phyloP scores from a whole-genome alignment of 805 yeast species.

The Allodekkera sacchari region DNA sequence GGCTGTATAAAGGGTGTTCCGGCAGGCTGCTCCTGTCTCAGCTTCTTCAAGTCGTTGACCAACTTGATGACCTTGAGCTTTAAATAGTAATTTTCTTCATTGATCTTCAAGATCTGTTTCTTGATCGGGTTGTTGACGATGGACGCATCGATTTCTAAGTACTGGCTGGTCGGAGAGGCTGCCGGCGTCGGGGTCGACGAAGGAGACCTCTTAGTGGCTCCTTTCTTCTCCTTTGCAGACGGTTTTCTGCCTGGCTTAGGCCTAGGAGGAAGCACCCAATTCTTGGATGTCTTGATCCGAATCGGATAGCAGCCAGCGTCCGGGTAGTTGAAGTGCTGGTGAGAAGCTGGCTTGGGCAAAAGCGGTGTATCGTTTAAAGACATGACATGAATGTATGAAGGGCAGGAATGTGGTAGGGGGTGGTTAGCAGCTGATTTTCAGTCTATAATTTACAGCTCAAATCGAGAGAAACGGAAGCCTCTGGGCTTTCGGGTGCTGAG shows the following conservation, averaged over 20 bases:
- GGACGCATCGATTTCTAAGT: slow-evolving; percentile 13
- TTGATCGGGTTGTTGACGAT: slow-evolving; percentile 27
- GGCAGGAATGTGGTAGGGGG: no score
- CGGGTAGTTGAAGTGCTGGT: not conserved
- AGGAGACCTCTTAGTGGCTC: not conserved
- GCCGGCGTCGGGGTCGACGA: not conserved
- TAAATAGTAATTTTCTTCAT: slow-evolving; percentile 35
- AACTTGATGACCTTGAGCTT: slow-evolving; percentile 36
- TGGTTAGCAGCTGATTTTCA: no score
- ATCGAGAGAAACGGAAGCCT: no score
- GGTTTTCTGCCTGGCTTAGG: slow-evolving; percentile 50
- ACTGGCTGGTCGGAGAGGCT: not conserved
- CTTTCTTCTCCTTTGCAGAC: slow-evolving; percentile 1
- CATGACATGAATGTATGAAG: no score
- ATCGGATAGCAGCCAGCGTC: slow-evolving; percentile 12
- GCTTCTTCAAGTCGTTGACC: slow-evolving; percentile 33
- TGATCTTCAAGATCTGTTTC: slow-evolving; percentile 31
- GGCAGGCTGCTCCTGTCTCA: no score
- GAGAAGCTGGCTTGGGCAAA: no score
- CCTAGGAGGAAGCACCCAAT: slow-evolving; percentile 55
- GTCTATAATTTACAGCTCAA: no score
- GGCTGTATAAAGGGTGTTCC: no score
- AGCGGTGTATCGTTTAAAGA: no score
- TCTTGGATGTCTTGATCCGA: slow-evolving; percentile 49
- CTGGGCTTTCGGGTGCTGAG: no score